A percentile compares a stretch with the other conserved stretches of the same genome.
Evolutionary conservation across 768 basidiomycete species (phyloP).

Genomic region (Nevesoporus exiguus): DNA sequence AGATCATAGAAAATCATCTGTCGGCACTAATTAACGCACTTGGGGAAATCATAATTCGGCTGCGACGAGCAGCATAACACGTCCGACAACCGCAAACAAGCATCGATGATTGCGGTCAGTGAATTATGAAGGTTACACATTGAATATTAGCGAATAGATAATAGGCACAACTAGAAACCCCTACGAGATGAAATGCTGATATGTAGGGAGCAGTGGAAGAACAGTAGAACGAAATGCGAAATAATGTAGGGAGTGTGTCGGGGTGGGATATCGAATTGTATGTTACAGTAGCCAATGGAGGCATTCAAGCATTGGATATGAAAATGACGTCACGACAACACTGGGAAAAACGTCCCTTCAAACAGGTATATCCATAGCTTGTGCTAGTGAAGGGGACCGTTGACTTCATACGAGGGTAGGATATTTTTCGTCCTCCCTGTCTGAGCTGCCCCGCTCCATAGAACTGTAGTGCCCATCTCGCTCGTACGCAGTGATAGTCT

Average conservation of each 20-base stretch:
- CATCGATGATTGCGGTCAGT: background rate
- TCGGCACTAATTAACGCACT: too few relatives aligned
- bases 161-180: background rate
- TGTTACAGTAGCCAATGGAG: slow-evolving; percentile 8
- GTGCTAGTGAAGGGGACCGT: background rate
- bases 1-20: too few relatives aligned
- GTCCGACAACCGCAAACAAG: background rate
- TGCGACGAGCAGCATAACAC: too few relatives aligned
- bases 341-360: background rate
- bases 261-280: slow-evolving; percentile 2
- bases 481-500: slow-evolving; percentile 16
- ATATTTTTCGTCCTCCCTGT: slow-evolving; percentile 20
- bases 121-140: slow-evolving; percentile 2
- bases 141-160: background rate
- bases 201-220: background rate
- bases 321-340: background rate
- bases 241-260: background rate
- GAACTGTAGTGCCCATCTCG: slow-evolving; percentile 12
- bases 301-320: background rate
- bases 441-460: slow-evolving; percentile 20
- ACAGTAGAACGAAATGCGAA: background rate
- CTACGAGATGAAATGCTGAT: background rate
- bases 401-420: slow-evolving; percentile 8
- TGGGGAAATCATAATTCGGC: too few relatives aligned
- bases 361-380: slow-evolving; percentile 11